These are phyloP conservation scores for Salix purpurea DNA, from an alignment of 345 rosid genomes.

Conservation along the genomic window DNA sequence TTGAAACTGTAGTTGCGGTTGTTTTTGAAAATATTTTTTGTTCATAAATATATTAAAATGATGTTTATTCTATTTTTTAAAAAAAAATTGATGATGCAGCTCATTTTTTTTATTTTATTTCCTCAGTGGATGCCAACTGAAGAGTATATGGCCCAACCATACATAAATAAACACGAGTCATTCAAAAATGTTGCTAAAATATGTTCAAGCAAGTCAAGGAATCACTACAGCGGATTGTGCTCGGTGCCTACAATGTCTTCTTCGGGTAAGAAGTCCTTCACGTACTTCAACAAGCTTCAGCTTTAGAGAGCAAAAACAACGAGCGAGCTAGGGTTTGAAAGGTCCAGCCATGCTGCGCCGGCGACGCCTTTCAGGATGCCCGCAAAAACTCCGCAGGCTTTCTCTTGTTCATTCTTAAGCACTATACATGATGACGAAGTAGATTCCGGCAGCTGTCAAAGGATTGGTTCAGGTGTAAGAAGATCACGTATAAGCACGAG, in stretches of 20 bases:
- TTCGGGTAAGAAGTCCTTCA: constrained; percentile 40
- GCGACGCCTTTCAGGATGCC: neutral
- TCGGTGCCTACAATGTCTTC: constrained; percentile 35
- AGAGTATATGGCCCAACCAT: constrained; percentile 63
- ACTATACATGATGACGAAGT: too few relatives aligned
- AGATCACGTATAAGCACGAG: too few relatives aligned
- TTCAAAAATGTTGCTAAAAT: constrained; percentile 52
- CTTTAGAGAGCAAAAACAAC: neutral
- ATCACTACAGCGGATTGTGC: constrained; percentile 48
- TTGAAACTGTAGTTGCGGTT: fast-evolving
- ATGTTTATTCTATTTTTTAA: too few relatives aligned
- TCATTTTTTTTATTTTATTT: neutral
- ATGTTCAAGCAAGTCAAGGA: constrained; percentile 44
- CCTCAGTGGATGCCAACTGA: constrained; percentile 67
- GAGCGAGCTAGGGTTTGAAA: neutral
- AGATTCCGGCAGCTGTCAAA: too few relatives aligned
- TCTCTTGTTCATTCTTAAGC: too few relatives aligned
- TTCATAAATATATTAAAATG: too few relatives aligned
- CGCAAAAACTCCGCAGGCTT: neutral
- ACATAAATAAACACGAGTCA: constrained; percentile 30
- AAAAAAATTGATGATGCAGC: too few relatives aligned
- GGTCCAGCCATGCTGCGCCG: neutral
- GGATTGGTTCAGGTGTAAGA: too few relatives aligned
- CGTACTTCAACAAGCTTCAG: constrained; percentile 47
- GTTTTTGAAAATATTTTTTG: too few relatives aligned